Conservation (phyloP, 768 basidiomycete genomes). For the Podaxis carcinomalis region DNA sequence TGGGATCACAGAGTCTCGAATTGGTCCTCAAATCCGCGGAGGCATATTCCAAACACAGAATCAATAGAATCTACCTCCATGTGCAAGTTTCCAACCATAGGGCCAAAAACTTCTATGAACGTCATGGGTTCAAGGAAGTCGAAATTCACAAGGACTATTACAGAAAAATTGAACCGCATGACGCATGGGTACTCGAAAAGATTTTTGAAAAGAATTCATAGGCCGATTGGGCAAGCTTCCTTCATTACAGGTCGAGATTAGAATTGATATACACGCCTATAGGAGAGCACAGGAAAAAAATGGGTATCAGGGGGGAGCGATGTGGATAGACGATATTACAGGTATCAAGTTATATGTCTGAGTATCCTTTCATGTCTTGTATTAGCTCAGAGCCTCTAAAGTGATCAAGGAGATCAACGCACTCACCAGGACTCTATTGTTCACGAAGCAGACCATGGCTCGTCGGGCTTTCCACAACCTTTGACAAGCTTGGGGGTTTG, state of each 20-base stretch:
- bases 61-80: conserved; percentile 74
- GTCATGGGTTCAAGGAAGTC: conserved; percentile 72
- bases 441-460: conserved; percentile 27
- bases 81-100: conserved; percentile 80
- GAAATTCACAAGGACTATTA: conserved; percentile 73
- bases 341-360: not conserved
- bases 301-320: not conserved
- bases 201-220: not conserved
- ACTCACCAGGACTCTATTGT: conserved; percentile 3
- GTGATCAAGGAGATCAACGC: not conserved
- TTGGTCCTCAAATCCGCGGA: conserved; percentile 63
- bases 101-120: conserved; percentile 81
- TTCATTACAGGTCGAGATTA: not conserved
- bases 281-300: not conserved
- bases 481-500: conserved; percentile 59
- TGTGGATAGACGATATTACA: not conserved
- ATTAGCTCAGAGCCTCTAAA: not conserved
- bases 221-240: not conserved
- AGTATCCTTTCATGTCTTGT: not conserved
- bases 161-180: conserved; percentile 81
- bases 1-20: conserved; percentile 72
- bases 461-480: conserved; percentile 71
- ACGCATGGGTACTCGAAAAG: conserved; percentile 85
- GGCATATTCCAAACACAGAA: conserved; percentile 52
- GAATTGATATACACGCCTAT: not conserved